A percentile compares a stretch with the other conserved stretches of the same genome.
Conservation (phyloP, 163 green algal species). For the Chlorella variabilis region DNA sequence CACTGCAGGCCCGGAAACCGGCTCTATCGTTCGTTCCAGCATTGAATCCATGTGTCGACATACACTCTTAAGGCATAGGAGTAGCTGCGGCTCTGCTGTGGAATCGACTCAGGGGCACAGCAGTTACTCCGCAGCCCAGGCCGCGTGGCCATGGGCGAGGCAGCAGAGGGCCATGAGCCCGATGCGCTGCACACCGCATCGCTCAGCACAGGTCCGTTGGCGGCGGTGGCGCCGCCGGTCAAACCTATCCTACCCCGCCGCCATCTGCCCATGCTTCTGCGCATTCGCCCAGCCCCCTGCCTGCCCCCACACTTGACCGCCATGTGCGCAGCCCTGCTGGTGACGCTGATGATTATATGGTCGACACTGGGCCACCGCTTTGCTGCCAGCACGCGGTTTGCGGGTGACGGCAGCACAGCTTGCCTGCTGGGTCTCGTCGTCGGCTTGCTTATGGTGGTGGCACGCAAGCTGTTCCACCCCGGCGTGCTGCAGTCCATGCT, state of each 20-base stretch:
- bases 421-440: slow-evolving; percentile 41
- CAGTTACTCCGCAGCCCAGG: no score
- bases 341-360: slow-evolving; percentile 39
- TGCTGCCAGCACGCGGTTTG: slow-evolving; percentile 19
- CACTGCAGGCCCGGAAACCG: no score
- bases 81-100: no score
- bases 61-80: no score
- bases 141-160: slow-evolving; percentile 8
- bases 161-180: slow-evolving; percentile 1
- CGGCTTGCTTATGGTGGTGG: slow-evolving; percentile 20
- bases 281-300: no score
- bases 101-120: no score
- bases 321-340: slow-evolving; percentile 25
- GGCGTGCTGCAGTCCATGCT: slow-evolving; percentile 37
- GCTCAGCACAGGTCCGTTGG: slow-evolving; percentile 23
- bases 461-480: slow-evolving; percentile 29
- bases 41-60: no score
- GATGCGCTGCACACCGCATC: slow-evolving; percentile 9
- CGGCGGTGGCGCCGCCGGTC: no score
- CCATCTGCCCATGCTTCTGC: not conserved
- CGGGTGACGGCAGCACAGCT: slow-evolving; percentile 36
- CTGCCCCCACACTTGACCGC: no score
- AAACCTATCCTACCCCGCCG: not conserved
- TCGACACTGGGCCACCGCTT: slow-evolving; percentile 34
- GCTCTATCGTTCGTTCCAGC: no score